A percentile compares a stretch with the other conserved stretches of the same genome.
These are phyloP conservation scores for Gracilaria vermiculophylla DNA, from an alignment of 23 red algal species.

Conservation along the genomic window DNA sequence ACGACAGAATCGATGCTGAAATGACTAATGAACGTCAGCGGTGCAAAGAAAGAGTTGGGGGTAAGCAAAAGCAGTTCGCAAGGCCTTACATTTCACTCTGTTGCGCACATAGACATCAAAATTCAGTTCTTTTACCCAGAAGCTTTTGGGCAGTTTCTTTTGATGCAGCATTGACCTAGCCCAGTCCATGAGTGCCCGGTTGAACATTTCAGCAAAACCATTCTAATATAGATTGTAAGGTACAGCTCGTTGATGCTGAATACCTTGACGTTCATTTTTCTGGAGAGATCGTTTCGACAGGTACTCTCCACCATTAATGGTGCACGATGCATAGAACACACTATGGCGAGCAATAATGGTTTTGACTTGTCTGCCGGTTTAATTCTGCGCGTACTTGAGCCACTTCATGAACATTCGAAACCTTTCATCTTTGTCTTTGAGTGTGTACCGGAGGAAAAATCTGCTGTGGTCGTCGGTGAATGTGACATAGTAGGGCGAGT, in stretches of 20 bases:
- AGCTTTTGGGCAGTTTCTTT: background rate
- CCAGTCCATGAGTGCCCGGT: constrained; percentile 38
- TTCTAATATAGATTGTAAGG: constrained; percentile 47
- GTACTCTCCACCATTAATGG: constrained; percentile 27
- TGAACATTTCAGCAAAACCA: constrained; percentile 16
- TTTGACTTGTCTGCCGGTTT: background rate
- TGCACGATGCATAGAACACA: constrained; percentile 11
- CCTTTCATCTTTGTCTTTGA: constrained; percentile 21
- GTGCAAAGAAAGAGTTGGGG: too few relatives aligned
- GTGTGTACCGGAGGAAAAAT: background rate
- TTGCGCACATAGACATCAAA: constrained; percentile 23
- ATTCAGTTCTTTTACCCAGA: background rate
- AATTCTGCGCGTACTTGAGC: constrained; percentile 4
- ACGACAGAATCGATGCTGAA: background rate
- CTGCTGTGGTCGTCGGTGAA: constrained; percentile 22
- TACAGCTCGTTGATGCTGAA: constrained; percentile 4
- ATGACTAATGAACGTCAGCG: too few relatives aligned
- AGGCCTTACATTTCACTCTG: background rate
- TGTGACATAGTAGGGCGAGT: constrained; percentile 46
- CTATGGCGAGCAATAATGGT: background rate
- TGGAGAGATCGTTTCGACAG: background rate
- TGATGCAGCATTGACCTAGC: constrained; percentile 13
- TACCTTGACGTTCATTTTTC: background rate
- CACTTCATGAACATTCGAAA: constrained; percentile 13
- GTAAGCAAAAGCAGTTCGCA: too few relatives aligned